Base-by-base conservation (phyloP, 2,329 filamentous ascomycete genomes). In the Westerdykella aurantiaca region DNA sequence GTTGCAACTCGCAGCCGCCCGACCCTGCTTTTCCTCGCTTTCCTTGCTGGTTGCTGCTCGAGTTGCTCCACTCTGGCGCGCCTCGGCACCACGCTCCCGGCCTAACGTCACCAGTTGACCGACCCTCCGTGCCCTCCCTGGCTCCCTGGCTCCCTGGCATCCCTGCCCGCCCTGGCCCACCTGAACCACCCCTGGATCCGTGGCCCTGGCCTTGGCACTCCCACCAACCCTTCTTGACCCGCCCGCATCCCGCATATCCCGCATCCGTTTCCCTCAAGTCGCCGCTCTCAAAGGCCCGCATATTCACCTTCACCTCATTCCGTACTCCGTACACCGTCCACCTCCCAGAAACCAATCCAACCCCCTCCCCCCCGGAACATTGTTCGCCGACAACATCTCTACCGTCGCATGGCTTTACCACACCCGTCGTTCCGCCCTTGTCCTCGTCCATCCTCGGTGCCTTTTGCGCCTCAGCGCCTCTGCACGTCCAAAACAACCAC, bases 351-450 rank as follows among this genome's bases (percentile, higher is more conserved):
- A n/a, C n/a, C n/a, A n/a, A n/a, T n/a, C 34, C 37, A 29, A 29
- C 7, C 11, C 25, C 25, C 2, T 12, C 2, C 4, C 25, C 25
- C 25, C 25, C 11, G 4, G 9, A 29, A 29, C 25, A 29, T 9
- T 29, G 4, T 9, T 29, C 25, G 10, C 10, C 25, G 25, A 2
- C 25, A 21, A 29, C n/a, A 13, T 25, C 35, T 42, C 22, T 25
- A 43, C 41, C 39, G 52, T 61, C 63, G 58, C 49, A 67, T 67
- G 62, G 62, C 63, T 60, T 51, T 56, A 51, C 51, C 53, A 50
- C 49, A 50, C 45, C 50, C 50, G 45, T 21, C 18, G 4, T 29
- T 29, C 51, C 48, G 39, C 50, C 46, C 43, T 45, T 43, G 37
- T 51, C 39, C 45, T 49, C 44, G 41, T 38, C 51, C 29, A 49